phyloP scores from a whole-genome alignment of 2,329 filamentous ascomycete genomes.

The Hirsutella rhossiliensis region DNA sequence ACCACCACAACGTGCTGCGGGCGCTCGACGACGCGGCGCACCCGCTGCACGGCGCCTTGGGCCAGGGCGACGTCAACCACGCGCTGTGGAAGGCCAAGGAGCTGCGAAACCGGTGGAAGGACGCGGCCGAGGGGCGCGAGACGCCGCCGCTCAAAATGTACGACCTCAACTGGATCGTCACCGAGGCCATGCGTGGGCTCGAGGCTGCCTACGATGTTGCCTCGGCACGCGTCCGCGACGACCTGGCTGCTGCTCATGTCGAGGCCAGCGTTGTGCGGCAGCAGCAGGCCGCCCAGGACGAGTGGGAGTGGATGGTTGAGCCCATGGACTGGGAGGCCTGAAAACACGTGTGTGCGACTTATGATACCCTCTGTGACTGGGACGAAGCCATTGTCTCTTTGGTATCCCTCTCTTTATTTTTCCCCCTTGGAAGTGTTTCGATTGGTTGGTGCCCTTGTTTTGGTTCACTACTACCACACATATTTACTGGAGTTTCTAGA shows the following conservation, averaged over 20 bases:
- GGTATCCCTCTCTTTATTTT: too few relatives aligned
- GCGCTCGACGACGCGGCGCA: constrained; percentile 45
- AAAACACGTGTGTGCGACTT: background rate
- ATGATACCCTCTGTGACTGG: background rate
- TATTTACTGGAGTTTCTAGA: too few relatives aligned
- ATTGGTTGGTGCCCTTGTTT: too few relatives aligned
- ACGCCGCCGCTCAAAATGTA: constrained; percentile 41
- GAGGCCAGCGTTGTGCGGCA: constrained; percentile 1
- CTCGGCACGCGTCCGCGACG: constrained; percentile 26
- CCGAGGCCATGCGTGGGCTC: constrained; percentile 43
- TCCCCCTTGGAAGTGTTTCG: too few relatives aligned
- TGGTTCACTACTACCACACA: too few relatives aligned
- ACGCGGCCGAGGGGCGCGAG: constrained; percentile 37
- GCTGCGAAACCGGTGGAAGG: constrained; percentile 61
- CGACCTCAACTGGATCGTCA: constrained; percentile 48
- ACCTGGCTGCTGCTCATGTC: constrained; percentile 30
- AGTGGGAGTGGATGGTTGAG: constrained; percentile 29
- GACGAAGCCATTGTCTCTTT: too few relatives aligned
- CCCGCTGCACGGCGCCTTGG: constrained; percentile 44
- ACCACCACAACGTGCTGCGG: constrained; percentile 58
- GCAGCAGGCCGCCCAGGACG: constrained; percentile 9
- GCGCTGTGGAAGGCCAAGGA: constrained; percentile 56
- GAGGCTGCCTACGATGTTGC: constrained; percentile 45
- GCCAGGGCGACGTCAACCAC: constrained; percentile 38
- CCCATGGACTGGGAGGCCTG: constrained; percentile 24